Evolutionary conservation across 305 asterid species (phyloP).

Genomic region (Solanum hybrid): DNA sequence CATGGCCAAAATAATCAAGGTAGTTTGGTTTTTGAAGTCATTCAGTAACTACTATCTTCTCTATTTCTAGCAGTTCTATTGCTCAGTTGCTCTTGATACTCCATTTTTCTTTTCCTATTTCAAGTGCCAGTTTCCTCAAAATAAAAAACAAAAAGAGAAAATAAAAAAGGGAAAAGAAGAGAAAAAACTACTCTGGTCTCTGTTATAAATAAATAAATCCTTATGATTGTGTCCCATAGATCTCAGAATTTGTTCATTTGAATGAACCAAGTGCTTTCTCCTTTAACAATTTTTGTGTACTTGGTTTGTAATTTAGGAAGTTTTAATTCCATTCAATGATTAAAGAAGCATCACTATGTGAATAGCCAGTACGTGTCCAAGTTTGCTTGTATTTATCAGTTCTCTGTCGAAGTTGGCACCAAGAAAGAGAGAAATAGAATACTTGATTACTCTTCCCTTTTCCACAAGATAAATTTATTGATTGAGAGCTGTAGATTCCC

Average conservation of each 20-base stretch:
- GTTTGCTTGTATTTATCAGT: background rate
- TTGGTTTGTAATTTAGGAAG: background rate
- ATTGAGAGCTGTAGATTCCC: background rate
- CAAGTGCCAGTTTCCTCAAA: background rate
- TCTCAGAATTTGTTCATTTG: background rate
- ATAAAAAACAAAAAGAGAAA: background rate
- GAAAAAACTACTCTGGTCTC: background rate
- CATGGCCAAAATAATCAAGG: constrained; percentile 59
- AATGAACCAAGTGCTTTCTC: background rate
- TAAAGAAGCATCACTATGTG: background rate
- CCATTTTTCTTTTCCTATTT: background rate
- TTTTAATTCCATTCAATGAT: background rate
- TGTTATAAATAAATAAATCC: background rate
- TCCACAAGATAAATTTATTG: background rate
- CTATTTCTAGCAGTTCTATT: background rate
- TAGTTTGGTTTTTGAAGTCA: constrained; percentile 11
- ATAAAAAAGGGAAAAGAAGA: too few relatives aligned
- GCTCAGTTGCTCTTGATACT: background rate
- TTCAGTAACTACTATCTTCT: constrained; percentile 5
- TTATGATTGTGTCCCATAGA: background rate
- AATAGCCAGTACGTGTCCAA: background rate
- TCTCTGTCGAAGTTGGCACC: background rate
- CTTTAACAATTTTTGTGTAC: background rate
- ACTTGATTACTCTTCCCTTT: background rate
- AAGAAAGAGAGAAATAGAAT: background rate